Percentiles rank a stretch among this genome's conserved stretches.
Evolutionary conservation across 2,329 filamentous ascomycete genomes (phyloP).

Genomic region (Trichoderma sp.): DNA sequence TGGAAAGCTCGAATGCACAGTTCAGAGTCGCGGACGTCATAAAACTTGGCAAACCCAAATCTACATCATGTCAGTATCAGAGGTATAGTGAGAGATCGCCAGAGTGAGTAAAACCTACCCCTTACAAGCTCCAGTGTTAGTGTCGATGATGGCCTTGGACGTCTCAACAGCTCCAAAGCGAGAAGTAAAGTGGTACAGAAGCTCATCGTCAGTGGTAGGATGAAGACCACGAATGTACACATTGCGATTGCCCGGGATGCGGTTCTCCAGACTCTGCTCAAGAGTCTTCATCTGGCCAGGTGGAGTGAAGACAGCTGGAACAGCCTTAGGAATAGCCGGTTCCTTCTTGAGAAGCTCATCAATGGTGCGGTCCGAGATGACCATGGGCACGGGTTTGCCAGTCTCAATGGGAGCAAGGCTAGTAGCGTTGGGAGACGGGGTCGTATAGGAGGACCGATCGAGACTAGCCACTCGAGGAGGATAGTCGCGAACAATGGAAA

Average conservation of each 20-base stretch:
- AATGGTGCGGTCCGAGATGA: conserved; percentile 55
- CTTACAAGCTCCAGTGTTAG: conserved; percentile 91
- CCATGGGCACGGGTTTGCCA: conserved; percentile 47
- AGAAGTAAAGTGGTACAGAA: conserved; percentile 78
- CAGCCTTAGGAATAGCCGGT: conserved; percentile 83
- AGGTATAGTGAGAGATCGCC: neutral
- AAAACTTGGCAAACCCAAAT: conserved; percentile 97
- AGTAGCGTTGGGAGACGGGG: conserved; percentile 67
- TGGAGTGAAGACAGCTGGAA: conserved; percentile 86
- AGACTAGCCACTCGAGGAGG: conserved; percentile 61
- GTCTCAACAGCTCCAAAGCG: conserved; percentile 94
- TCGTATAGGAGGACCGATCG: conserved; percentile 68
- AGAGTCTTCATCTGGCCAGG: conserved; percentile 86
- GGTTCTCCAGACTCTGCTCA: conserved; percentile 92
- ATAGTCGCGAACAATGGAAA: conserved; percentile 63
- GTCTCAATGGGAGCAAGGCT: conserved; percentile 47
- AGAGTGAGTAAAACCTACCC: conserved; percentile 62
- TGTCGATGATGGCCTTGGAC: conserved; percentile 98
- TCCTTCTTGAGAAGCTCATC: conserved; percentile 72
- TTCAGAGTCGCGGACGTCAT: conserved; percentile 83
- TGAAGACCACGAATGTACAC: conserved; percentile 97
- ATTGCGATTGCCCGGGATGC: conserved; percentile 88
- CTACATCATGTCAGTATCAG: conserved; percentile 51
- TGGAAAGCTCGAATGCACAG: conserved; percentile 96
- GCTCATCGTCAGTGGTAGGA: conserved; percentile 91